Evolutionary conservation across 176 grass and related monocot species (phyloP).

Genomic region (Hordeum marinum): DNA sequence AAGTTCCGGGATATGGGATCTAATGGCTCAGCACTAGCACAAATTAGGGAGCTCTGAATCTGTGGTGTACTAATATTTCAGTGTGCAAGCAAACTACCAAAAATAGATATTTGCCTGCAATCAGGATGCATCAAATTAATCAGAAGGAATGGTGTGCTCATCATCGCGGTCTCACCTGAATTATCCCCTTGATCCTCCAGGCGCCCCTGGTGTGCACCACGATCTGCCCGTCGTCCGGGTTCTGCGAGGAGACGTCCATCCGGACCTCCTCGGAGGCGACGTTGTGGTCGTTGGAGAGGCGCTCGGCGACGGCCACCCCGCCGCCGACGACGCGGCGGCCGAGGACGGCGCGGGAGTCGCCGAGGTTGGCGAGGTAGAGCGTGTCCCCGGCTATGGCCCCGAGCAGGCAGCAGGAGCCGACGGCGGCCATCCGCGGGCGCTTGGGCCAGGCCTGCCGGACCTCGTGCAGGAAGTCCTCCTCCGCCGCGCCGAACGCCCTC

Average conservation of each 20-base stretch:
- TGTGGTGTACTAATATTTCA: neutral
- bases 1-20: neutral
- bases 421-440: slow-evolving; percentile 63
- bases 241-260: slow-evolving; percentile 45
- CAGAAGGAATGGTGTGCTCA: neutral
- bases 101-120: neutral
- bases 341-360: slow-evolving; percentile 81
- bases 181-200: slow-evolving; percentile 88
- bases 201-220: slow-evolving; percentile 64
- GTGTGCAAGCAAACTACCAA: neutral
- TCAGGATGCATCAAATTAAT: neutral
- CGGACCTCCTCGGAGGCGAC: slow-evolving; percentile 54
- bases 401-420: slow-evolving; percentile 87
- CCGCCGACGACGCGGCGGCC: slow-evolving; percentile 47
- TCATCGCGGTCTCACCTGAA: slow-evolving; percentile 54
- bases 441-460: slow-evolving; percentile 48
- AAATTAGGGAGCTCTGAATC: neutral
- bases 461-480: slow-evolving; percentile 81
- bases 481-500: slow-evolving; percentile 56
- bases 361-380: slow-evolving; percentile 83
- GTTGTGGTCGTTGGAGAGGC: slow-evolving; percentile 74
- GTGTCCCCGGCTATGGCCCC: slow-evolving; percentile 65
- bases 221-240: slow-evolving; percentile 80
- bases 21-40: neutral
- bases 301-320: slow-evolving; percentile 48